Percentiles rank a stretch among this genome's conserved stretches.
Conservation (phyloP, 2,329 filamentous ascomycete species). For the Arthrobotrys sphaeroides region DNA sequence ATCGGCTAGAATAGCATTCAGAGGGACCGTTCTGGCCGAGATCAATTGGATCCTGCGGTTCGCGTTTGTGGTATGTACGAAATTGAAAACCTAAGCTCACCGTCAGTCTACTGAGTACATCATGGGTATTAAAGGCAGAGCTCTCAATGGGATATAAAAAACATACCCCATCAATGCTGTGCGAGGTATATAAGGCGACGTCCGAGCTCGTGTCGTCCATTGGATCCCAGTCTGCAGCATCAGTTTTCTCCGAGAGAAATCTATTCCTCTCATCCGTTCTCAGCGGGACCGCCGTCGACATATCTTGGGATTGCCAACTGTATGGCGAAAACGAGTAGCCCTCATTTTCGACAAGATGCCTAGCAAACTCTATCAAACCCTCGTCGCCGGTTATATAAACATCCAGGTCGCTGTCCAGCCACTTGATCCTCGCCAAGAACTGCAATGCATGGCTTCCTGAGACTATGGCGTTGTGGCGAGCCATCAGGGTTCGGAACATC, state of each 20-base stretch:
- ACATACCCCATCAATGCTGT: constrained; percentile 22
- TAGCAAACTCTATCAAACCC: constrained; percentile 1
- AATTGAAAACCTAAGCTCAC: constrained; percentile 38
- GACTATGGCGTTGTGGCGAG: constrained; percentile 41
- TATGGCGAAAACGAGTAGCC: constrained; percentile 32
- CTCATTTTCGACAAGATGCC: constrained; percentile 20
- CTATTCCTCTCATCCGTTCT: neutral
- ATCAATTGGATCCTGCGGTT: constrained; percentile 42
- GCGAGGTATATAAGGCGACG: neutral
- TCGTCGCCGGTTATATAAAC: constrained; percentile 24
- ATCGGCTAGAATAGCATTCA: constrained; percentile 27
- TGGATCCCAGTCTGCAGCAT: neutral
- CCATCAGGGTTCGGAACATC: constrained; percentile 45
- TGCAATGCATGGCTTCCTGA: constrained; percentile 50
- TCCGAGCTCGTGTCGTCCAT: neutral
- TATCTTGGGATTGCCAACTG: constrained; percentile 22
- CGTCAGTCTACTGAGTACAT: neutral
- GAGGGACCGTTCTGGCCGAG: neutral
- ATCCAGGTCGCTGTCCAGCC: constrained; percentile 42
- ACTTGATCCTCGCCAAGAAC: constrained; percentile 41
- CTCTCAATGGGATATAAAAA: neutral
- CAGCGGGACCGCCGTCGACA: neutral
- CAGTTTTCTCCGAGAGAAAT: neutral
- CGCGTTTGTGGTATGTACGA: neutral
- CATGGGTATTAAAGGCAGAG: neutral